phyloP scores from a whole-genome alignment of 2,329 filamentous ascomycete genomes.

The Arachnopeziza araneosa region DNA sequence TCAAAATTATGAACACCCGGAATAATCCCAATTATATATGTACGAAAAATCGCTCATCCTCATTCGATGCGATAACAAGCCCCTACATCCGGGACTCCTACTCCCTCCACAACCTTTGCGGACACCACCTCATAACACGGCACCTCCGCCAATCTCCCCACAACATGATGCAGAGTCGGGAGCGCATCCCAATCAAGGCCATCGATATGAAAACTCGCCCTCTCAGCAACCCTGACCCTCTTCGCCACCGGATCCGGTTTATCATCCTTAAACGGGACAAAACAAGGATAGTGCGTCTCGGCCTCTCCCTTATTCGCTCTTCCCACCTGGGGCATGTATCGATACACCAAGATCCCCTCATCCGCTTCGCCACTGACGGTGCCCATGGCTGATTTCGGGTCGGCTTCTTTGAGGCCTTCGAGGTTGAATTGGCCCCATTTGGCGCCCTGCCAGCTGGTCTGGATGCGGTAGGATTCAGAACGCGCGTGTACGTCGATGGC shows the following conservation, averaged over 20 bases:
- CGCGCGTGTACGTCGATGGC: conserved; percentile 42
- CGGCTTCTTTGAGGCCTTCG: conserved; percentile 29
- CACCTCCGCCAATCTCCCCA: conserved; percentile 46
- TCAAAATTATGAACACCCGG: too few relatives aligned
- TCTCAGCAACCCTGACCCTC: conserved; percentile 34
- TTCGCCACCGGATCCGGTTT: conserved; percentile 26
- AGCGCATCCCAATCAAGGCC: conserved; percentile 46
- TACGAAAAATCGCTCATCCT: too few relatives aligned
- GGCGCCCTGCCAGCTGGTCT: conserved; percentile 38
- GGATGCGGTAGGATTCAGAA: conserved; percentile 37
- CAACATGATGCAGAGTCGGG: conserved; percentile 56
- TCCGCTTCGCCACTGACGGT: conserved; percentile 21
- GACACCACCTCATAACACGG: conserved; percentile 51
- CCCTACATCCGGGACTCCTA: conserved; percentile 44
- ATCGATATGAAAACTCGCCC: conserved; percentile 43
- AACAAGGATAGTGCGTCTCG: conserved; percentile 47
- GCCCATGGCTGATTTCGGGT: conserved; percentile 29
- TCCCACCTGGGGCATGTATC: conserved; percentile 52
- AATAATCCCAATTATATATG: too few relatives aligned
- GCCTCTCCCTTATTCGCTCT: conserved; percentile 38
- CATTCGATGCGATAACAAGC: neutral
- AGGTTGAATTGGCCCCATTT: conserved; percentile 35
- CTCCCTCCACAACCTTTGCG: conserved; percentile 50
- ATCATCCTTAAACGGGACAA: conserved; percentile 11
- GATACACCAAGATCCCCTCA: conserved; percentile 46